Evolutionary conservation across 331 rosid genomes (phyloP).

Genomic region (Acacia pycnantha): DNA sequence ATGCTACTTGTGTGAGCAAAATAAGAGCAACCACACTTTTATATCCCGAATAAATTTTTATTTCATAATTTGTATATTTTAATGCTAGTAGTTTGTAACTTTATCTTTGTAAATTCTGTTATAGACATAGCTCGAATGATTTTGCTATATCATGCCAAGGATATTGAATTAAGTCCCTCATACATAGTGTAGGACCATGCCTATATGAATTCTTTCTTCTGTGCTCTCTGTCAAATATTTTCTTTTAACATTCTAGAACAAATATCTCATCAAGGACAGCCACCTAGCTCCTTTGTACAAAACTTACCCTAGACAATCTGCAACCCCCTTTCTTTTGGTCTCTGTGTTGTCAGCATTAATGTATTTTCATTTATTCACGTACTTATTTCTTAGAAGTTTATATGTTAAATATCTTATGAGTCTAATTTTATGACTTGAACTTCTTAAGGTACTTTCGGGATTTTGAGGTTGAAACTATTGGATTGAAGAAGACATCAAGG

Average conservation of each 20-base stretch:
- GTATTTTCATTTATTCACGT: not conserved
- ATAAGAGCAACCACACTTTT: not conserved
- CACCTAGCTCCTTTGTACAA: not conserved
- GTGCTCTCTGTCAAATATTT: constrained; percentile 4
- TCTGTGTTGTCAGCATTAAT: constrained; percentile 19
- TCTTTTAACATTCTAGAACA: not conserved
- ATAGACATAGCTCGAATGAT: not conserved
- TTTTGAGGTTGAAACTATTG: constrained; percentile 92
- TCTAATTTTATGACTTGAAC: constrained; percentile 25
- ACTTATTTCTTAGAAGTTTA: constrained; percentile 18
- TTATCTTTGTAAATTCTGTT: constrained; percentile 7
- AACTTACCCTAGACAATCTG: not conserved
- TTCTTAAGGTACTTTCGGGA: constrained; percentile 77
- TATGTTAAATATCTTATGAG: constrained; percentile 3
- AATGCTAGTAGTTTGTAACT: not conserved
- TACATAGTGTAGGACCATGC: not conserved
- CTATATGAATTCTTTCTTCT: not conserved
- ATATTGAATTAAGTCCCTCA: constrained; percentile 16
- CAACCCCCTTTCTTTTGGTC: not conserved
- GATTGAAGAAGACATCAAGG: constrained; percentile 86
- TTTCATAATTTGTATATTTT: constrained; percentile 1
- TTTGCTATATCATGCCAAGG: constrained; percentile 1
- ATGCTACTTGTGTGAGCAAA: too few relatives aligned
- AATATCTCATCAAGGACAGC: constrained; percentile 12
- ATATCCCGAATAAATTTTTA: constrained; percentile 1